Base-by-base conservation (phyloP, 2,329 filamentous ascomycete genomes). In the Hypoxylon sp. region DNA sequence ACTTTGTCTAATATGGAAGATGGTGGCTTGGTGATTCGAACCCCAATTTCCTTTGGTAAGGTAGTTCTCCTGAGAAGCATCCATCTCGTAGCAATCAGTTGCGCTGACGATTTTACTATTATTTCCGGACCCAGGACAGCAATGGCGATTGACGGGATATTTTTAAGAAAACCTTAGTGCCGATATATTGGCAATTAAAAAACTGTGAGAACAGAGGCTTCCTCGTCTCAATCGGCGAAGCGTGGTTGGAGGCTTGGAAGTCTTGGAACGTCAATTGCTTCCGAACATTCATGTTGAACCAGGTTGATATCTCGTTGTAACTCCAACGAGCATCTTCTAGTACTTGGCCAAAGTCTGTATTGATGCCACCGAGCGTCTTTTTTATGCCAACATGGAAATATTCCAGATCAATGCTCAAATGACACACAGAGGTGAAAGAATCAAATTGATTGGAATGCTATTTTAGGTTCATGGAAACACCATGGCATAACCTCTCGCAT, bases 1-100 rank as follows among this genome's bases (percentile, higher is more conserved):
- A 46, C 52, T 68, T 44, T 59, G 44, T 58, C 52, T 17, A 29
- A 60, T 70, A 17, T 29, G 19, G 44, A 46, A 31, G 44, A 61
- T 61, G 39, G 51, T 67, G 55, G 51, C 47, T 60, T 31, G 37
- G 32, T 47, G 37, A 47, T 61, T 58, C 31, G 32, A 53, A 50
- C 44, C 24, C 48, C 35, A 52, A 42, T 15, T 47, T 24, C 17
- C 21, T 19, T 42, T 42, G 31, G 17, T 37, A 44, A 56, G 58
- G 39, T 44, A 47, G 46, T 19, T 42, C 15, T 59, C 24, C 24
- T 24, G 24, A 24, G 24, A 24, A 15, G 11, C 24, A 13, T 37
- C 29, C 32, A 42, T 37, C 27, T 35, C 21, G 27, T 63, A 44
- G 37, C 32, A 52, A 31, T 35, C 46, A 35, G 17, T 31, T 27